Base-by-base conservation (phyloP, 306 rosid genomes). In the Prunus padus region DNA sequence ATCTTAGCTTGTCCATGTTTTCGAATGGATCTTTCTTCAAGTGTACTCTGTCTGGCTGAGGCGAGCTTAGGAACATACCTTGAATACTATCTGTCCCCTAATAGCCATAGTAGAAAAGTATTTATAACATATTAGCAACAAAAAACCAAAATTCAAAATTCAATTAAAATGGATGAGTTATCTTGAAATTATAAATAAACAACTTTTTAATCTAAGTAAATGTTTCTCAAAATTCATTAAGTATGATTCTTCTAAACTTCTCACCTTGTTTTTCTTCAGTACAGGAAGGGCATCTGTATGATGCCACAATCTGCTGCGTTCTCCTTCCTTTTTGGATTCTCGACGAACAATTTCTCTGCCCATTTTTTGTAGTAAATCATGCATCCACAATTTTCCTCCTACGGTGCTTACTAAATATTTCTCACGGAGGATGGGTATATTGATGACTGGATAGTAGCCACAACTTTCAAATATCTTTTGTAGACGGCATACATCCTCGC, bases 301-400 rank as follows among this genome's bases (percentile, higher is more conserved):
- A 25, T 30, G 31, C 69, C 76, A 81, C 23, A 86, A 20, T 31
- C 90, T 75, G 59, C 84, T 86, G 8, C 81, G 55, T 56, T 81
- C 72, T 33, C 77, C 84, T 22, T 76, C 64, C 8, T 83, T 33
- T 4, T 11, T 4, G 3, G 71, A 49, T 54, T 86, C 40, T 22
- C 4, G 23, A 0, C 46, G 71, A 72, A 86, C 82, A 47, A 86
- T 78, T 50, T 68, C 78, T 44, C 28, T 56, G 4, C 82, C 87
- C 80, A 78, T 68, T 50, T 73, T 16, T 14, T 73, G 71, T 50
- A 86, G 65, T n/a, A 51, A 61, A 57, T 81, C 84, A 45, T 83
- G 89, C 86, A 83, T 80, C 73, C 52, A 51, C 7, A 79, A 28
- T 23, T 11, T n/a, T 1, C 37, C 5, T 1, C 23, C 25, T 12